These are phyloP conservation scores for Kokia cookei DNA, from an alignment of 441 rosid genomes.

Conservation along the genomic window DNA sequence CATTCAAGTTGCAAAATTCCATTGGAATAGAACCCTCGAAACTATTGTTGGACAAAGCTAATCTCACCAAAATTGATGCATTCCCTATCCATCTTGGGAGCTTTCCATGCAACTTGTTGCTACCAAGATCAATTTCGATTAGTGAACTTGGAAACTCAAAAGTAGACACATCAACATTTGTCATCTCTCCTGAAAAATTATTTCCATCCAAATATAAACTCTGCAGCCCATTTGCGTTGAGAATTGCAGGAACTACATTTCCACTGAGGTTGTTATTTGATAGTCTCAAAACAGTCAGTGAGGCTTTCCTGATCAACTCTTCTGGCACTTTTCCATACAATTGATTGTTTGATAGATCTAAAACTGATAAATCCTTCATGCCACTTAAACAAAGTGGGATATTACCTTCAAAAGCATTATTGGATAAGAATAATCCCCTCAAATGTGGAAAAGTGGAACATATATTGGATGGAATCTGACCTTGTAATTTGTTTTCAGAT, in stretches of 20 bases:
- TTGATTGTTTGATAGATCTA: background rate
- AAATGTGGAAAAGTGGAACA: constrained; percentile 3
- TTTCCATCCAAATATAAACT: background rate
- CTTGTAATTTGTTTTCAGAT: constrained; percentile 5
- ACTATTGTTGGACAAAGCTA: background rate
- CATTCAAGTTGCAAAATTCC: background rate
- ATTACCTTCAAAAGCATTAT: constrained; percentile 10
- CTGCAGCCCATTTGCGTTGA: background rate
- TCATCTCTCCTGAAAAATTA: background rate
- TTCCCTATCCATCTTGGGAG: background rate
- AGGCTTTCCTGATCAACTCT: background rate
- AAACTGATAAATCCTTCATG: background rate
- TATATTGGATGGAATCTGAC: background rate
- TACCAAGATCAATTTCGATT: background rate
- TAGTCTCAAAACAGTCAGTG: fast-evolving
- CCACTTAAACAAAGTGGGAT: constrained; percentile 14
- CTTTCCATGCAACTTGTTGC: background rate
- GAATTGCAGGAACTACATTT: background rate
- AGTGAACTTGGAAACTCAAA: background rate
- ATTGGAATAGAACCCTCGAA: background rate
- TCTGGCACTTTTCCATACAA: background rate
- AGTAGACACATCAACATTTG: background rate
- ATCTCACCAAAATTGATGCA: fast-evolving
- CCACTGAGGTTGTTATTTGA: background rate
- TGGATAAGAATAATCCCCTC: background rate